These are phyloP conservation scores for Rubus idaeus DNA, from an alignment of 306 rosid genomes.

Conservation along the genomic window DNA sequence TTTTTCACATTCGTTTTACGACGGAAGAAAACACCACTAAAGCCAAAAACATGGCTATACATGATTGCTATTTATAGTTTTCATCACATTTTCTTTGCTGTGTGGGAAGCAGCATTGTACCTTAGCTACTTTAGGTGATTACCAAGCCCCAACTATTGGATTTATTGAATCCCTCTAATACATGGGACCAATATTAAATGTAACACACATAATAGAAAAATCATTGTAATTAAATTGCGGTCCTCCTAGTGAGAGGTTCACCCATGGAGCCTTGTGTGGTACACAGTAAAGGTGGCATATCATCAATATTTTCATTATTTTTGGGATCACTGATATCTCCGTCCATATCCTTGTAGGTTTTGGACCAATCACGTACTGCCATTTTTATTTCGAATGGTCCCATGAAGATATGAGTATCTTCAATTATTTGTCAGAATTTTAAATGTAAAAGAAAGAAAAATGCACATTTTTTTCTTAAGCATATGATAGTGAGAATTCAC, in stretches of 20 bases:
- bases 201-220: background rate
- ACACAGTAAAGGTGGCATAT: conserved; percentile 13
- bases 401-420: background rate
- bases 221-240: background rate
- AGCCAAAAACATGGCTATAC: background rate
- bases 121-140: background rate
- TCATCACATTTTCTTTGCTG: background rate
- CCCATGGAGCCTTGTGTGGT: background rate
- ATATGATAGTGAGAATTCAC: conserved; percentile 12
- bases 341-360: conserved; percentile 5
- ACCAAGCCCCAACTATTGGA: conserved; percentile 14
- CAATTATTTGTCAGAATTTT: background rate
- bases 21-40: background rate
- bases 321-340: conserved; percentile 9
- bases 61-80: background rate
- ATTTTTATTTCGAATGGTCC: background rate
- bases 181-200: conserved; percentile 23
- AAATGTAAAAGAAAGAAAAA: no score
- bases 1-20: background rate
- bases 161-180: conserved; percentile 8
- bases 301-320: background rate
- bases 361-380: background rate
- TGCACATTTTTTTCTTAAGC: no score
- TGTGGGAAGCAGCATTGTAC: background rate
- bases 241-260: background rate